Evolutionary conservation across 306 rosid genomes (phyloP), one percentile per base, ranked within the genome.

Genomic region (Medicago lupulina): DNA sequence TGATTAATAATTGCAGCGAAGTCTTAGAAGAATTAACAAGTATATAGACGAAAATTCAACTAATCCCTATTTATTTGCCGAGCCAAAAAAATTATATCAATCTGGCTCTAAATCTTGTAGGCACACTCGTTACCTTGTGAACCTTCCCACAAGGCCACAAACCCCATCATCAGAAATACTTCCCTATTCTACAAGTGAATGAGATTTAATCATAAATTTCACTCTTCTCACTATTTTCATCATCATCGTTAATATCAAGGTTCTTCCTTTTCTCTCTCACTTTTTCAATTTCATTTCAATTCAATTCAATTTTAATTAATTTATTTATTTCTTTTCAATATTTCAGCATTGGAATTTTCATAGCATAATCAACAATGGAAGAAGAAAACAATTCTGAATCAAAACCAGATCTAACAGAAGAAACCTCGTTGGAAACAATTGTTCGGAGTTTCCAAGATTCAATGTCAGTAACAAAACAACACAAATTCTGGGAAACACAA

Each of bases 371-470:
- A 62, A 73, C 4, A 54, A 73, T 78, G 83, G 75, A 80, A 43
- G 69, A 21, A 41, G 2, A 23, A 23, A 67, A 21, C 40, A 46
- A 64, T 66, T 61, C 67, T 11, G 75, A 67, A 57, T 49, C 51
- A 66, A 79, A 73, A 67, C 47, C 79, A 66, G 83, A 80, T 80
- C 79, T 55, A 43, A 58, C 34, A 50, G 79, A 79, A 16, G 75
- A 13, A 18, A 18, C 86, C 76, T 75, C 90, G 43, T 61, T 89
- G 83, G 97, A 89, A 10, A 82, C 80, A 54, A 62, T 89, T 0
- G 88, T 72, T 46, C 79, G 81, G 25, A 92, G 80, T 86, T 68
- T 88, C 55, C 96, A 88, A 70, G 93, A 89, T 55, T 86, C 97
- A 1, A 74, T 86, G 79, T 80, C 97, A 6, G 64, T 85, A 43